Base-by-base conservation (phyloP, 2,329 filamentous ascomycete species). In the Ascosphaera apis region DNA sequence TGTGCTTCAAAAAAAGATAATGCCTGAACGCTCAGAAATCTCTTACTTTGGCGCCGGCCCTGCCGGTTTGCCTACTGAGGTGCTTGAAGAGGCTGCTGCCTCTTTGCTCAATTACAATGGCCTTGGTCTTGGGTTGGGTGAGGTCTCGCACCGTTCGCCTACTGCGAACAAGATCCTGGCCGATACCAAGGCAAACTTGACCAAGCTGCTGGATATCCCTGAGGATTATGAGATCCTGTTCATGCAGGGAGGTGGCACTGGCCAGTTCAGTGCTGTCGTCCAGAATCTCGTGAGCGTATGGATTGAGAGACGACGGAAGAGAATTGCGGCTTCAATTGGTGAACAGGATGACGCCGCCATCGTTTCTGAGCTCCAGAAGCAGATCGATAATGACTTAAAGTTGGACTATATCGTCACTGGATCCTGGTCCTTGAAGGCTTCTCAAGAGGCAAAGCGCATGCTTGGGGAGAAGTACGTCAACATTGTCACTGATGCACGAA, bases 371-470 rank as follows among this genome's bases (percentile, higher is more conserved):
- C 60, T 79, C 41, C 63, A 66, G 41, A 68, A 70, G 46, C 65
- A 72, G 36, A 66, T 84, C 4, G 65, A 75, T 35, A 61, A 69
- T 38, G 69, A 86, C 40, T 61, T 93, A 45, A 78, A 76, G 59
- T 53, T 91, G 31, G 86, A 95, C 57, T 95, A 93, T 56, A 58
- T 93, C 33, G 71, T 93, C 37, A 93, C 86, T 3, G 86, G 86
- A 37, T 72, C 76, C 37, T 95, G 83, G 81, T 91, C 80, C 13
- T 63, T 81, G 44, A 93, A 95, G 60, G 84, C 84, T 9, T 75
- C 72, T 25, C 76, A 83, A 53, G 86, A 95, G 58, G 83, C 79
- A 3, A 65, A 65, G 39, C 67, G 83, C 37, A 62, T 95, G 7
- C 54, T 92, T 2, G 84, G 86, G 15, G 55, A 73, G 2, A 71